Percentiles rank a stretch among this genome's conserved stretches.
Evolutionary conservation across 1,139 yeast species (phyloP).

Genomic region (Sugiyamaella castrensis): DNA sequence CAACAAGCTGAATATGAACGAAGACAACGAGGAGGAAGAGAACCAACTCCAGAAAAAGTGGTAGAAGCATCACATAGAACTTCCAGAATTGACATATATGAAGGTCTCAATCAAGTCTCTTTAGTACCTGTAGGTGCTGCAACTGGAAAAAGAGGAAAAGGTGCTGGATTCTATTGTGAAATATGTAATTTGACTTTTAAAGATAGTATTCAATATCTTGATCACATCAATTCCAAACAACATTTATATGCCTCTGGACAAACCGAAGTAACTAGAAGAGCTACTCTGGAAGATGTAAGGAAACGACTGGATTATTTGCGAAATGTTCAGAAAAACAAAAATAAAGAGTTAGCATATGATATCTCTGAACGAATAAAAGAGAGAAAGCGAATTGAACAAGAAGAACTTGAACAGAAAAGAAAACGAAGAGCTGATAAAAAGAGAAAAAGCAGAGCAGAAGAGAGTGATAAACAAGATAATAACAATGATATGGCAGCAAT

Average conservation of each 20-base stretch:
- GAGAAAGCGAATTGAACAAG: conserved; percentile 44
- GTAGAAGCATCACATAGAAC: conserved; percentile 32
- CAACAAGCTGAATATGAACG: conserved; percentile 21
- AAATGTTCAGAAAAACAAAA: conserved; percentile 35
- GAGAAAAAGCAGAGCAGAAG: conserved; percentile 27
- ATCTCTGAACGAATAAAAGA: conserved; percentile 47
- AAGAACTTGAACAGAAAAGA: conserved; percentile 32
- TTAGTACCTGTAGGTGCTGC: conserved; percentile 46
- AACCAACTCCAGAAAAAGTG: conserved; percentile 25
- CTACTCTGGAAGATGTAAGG: conserved; percentile 40
- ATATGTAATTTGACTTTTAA: conserved; percentile 74
- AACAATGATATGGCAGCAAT: conserved; percentile 40
- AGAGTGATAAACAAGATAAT: conserved; percentile 19
- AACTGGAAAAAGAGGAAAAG: conserved; percentile 53
- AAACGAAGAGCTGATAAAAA: conserved; percentile 28
- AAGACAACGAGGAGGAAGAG: conserved; percentile 24
- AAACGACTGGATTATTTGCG: conserved; percentile 34
- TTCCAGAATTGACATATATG: conserved; percentile 40
- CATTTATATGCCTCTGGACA: conserved; percentile 38
- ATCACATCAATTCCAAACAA: conserved; percentile 69
- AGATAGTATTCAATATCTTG: conserved; percentile 76
- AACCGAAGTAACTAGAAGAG: conserved; percentile 31
- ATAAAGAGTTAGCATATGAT: conserved; percentile 42
- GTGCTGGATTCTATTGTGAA: conserved; percentile 80
- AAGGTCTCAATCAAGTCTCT: conserved; percentile 45